These are phyloP conservation scores for Aspergillus transmontanensis DNA, from an alignment of 2,329 filamentous ascomycete genomes.

Conservation along the genomic window DNA sequence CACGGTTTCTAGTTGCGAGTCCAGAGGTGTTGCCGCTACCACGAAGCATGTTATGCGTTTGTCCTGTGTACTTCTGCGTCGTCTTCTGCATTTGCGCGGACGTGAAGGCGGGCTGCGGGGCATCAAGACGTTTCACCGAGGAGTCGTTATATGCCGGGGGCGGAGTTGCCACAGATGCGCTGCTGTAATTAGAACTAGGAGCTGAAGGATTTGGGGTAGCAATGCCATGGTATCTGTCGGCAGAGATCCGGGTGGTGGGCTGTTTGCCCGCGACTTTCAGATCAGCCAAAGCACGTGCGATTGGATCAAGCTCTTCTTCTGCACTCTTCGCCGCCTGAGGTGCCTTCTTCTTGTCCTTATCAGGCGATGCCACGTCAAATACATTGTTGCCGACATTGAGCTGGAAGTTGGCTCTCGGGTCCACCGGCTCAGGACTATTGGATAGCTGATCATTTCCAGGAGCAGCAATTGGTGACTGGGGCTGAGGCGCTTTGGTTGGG, in stretches of 20 bases:
- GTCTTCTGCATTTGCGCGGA: conserved; percentile 94
- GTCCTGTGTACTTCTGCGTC: conserved; percentile 81
- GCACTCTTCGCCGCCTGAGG: conserved; percentile 41
- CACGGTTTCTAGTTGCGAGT: conserved; percentile 61
- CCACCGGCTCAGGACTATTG: conserved; percentile 79
- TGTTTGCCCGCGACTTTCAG: conserved; percentile 86
- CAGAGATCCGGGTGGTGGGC: conserved; percentile 81
- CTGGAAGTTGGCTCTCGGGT: conserved; percentile 88
- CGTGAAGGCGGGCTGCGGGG: conserved; percentile 89
- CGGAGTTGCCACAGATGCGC: conserved; percentile 58
- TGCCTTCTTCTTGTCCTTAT: conserved; percentile 55
- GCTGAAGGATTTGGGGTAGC: conserved; percentile 70
- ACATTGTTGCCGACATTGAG: conserved; percentile 95
- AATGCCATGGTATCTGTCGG: conserved; percentile 93
- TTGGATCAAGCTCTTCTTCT: conserved; percentile 76
- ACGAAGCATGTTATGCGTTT: conserved; percentile 77
- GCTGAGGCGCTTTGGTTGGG: conserved; percentile 45
- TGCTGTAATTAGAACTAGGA: conserved; percentile 39
- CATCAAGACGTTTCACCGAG: conserved; percentile 76
- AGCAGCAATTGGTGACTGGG: conserved; percentile 13
- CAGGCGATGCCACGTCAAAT: conserved; percentile 84
- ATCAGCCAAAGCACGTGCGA: conserved; percentile 88
- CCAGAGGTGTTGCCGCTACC: conserved; percentile 52
- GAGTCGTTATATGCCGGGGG: conserved; percentile 82
- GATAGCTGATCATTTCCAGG: conserved; percentile 27